Conservation (phyloP, 208 protist genomes). For the Strigomonas culicis region DNA sequence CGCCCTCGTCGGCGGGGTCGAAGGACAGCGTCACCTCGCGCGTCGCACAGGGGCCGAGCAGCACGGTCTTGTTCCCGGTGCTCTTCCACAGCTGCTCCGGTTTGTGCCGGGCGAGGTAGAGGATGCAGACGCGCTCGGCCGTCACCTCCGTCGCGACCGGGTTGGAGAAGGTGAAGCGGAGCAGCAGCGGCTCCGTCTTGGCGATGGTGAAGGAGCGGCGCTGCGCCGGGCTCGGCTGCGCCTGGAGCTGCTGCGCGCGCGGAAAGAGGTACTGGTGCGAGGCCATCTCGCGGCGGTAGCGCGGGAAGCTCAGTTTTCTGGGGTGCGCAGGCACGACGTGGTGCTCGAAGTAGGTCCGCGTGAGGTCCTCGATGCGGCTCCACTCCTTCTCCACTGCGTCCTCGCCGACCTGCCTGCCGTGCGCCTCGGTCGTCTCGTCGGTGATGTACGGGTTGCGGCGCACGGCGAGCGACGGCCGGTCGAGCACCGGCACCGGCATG, state of each 20-base stretch:
- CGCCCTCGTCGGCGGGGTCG: slow-evolving; percentile 45
- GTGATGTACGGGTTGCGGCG: slow-evolving; percentile 47
- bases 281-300: slow-evolving; percentile 11
- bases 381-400: slow-evolving; percentile 52
- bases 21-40: slow-evolving; percentile 50
- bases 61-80: slow-evolving; percentile 45
- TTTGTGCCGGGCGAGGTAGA: slow-evolving; percentile 47
- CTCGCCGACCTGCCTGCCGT: slow-evolving; percentile 30
- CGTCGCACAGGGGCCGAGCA: slow-evolving; percentile 24
- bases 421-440: slow-evolving; percentile 40
- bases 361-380: slow-evolving; percentile 55
- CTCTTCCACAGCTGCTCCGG: slow-evolving; percentile 75
- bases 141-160: slow-evolving; percentile 45
- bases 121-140: slow-evolving; percentile 44
- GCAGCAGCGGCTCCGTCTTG: slow-evolving; percentile 51
- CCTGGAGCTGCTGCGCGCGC: not conserved
- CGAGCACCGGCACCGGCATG: slow-evolving; percentile 63
- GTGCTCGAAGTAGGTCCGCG: slow-evolving; percentile 19
- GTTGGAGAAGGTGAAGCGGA: slow-evolving; percentile 64
- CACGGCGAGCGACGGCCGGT: slow-evolving; percentile 44
- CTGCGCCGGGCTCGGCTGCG: not conserved
- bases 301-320: slow-evolving; percentile 18
- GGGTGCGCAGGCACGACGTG: slow-evolving; percentile 12
- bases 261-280: slow-evolving; percentile 5
- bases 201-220: slow-evolving; percentile 37